These are phyloP conservation scores for Botrytis byssoidea DNA, from an alignment of 2,329 filamentous ascomycete genomes.

Conservation along the genomic window DNA sequence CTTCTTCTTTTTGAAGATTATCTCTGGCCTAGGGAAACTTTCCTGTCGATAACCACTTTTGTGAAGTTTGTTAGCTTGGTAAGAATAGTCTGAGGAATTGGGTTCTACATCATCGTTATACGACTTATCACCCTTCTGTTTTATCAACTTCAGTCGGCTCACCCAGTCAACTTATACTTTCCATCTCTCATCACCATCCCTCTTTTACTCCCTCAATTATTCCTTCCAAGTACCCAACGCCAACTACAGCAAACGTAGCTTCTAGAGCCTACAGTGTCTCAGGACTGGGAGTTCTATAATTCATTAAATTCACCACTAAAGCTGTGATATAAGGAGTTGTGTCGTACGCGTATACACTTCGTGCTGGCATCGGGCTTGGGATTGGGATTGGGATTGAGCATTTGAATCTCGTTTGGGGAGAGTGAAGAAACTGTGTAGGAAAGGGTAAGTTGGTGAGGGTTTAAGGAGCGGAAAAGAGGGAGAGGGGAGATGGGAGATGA, in stretches of 20 bases:
- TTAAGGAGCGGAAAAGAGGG: background rate
- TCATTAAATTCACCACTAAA: rapidly evolving
- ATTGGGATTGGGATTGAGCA: no score
- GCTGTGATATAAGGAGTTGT: background rate
- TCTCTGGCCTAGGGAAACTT: background rate
- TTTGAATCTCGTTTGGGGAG: background rate
- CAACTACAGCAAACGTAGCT: background rate
- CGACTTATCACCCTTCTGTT: background rate
- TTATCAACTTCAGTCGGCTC: background rate
- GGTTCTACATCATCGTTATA: background rate
- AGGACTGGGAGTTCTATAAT: rapidly evolving
- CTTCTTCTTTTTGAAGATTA: background rate
- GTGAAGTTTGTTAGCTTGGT: background rate
- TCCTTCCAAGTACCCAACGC: no score
- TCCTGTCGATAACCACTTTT: rapidly evolving
- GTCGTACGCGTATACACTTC: background rate
- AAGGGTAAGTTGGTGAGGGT: background rate
- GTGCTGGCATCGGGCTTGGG: background rate
- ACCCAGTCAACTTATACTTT: background rate
- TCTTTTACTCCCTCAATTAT: no score
- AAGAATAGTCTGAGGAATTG: background rate
- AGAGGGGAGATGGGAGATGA: no score
- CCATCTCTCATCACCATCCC: background rate
- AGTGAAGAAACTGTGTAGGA: background rate
- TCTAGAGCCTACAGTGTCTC: background rate